These are phyloP conservation scores for Silene latifolia DNA, from an alignment of 148 eudicot genomes.

Conservation along the genomic window DNA sequence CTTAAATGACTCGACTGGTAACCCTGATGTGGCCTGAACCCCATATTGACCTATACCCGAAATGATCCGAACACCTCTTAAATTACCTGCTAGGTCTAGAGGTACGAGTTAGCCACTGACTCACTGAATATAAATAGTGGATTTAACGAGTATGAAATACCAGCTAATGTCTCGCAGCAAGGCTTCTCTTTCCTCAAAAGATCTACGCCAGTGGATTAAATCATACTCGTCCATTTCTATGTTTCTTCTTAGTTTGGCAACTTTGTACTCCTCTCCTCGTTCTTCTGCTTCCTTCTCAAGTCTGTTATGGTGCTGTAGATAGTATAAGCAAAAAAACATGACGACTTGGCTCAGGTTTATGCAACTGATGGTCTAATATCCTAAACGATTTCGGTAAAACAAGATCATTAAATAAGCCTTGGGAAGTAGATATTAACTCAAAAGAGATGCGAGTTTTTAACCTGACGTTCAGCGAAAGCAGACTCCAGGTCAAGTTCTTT, in stretches of 20 bases:
- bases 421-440: background rate
- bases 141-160: slow-evolving; percentile 30
- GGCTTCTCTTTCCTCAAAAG: slow-evolving; percentile 98
- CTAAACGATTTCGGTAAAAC: background rate
- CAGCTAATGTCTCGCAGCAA: slow-evolving; percentile 90
- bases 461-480: slow-evolving; percentile 96
- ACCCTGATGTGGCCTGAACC: background rate
- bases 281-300: slow-evolving; percentile 65
- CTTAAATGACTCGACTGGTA: background rate
- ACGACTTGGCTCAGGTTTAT: background rate
- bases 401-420: background rate
- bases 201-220: slow-evolving; percentile 87
- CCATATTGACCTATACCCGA: background rate
- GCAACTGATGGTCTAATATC: background rate
- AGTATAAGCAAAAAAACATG: slow-evolving; percentile 12
- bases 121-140: background rate
- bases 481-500: slow-evolving; percentile 93
- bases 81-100: background rate
- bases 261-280: slow-evolving; percentile 67
- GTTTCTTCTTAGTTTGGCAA: slow-evolving; percentile 61
- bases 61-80: too few species aligned
- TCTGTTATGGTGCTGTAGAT: slow-evolving; percentile 65
- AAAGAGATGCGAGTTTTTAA: slow-evolving; percentile 26
- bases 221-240: slow-evolving; percentile 96
- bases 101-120: background rate